Conservation (phyloP, 2,329 filamentous ascomycete species). For the Cytospora piceae region DNA sequence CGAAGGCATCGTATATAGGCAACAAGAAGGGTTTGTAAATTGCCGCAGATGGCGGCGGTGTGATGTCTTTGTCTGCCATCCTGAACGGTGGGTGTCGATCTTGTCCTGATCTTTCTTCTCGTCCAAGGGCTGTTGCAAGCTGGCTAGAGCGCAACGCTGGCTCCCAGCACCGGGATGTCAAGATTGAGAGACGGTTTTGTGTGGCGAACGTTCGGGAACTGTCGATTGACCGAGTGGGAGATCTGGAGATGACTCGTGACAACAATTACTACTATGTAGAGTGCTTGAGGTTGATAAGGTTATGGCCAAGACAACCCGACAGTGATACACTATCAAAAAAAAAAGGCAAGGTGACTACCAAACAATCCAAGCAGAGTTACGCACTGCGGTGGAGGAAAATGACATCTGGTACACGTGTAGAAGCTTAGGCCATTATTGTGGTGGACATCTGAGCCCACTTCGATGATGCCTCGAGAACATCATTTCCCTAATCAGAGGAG, state of each 20-base stretch:
- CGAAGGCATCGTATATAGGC: constrained; percentile 2
- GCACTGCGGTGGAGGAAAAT: neutral
- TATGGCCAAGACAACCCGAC: neutral
- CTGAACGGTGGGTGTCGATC: neutral
- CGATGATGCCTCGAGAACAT: too few species aligned
- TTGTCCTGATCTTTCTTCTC: neutral
- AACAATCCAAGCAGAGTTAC: neutral
- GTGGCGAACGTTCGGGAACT: too few species aligned
- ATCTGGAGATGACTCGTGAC: too few species aligned
- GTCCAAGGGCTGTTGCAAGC: neutral
- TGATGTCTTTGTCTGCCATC: neutral
- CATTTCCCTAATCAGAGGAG: too few species aligned
- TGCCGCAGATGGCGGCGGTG: neutral
- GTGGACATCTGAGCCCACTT: too few species aligned
- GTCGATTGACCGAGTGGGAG: too few species aligned
- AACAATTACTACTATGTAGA: too few species aligned
- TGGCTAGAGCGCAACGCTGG: too few species aligned
- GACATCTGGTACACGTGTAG: too few species aligned
- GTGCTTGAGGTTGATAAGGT: neutral
- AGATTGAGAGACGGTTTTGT: neutral
- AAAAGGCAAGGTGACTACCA: too few species aligned
- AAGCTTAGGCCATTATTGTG: too few species aligned
- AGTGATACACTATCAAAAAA: neutral
- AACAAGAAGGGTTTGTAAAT: constrained; percentile 1
- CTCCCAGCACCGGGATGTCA: neutral